Evolutionary conservation across 2,329 filamentous ascomycete species (phyloP).

Genomic region (Trichoderma atrobrunneum): DNA sequence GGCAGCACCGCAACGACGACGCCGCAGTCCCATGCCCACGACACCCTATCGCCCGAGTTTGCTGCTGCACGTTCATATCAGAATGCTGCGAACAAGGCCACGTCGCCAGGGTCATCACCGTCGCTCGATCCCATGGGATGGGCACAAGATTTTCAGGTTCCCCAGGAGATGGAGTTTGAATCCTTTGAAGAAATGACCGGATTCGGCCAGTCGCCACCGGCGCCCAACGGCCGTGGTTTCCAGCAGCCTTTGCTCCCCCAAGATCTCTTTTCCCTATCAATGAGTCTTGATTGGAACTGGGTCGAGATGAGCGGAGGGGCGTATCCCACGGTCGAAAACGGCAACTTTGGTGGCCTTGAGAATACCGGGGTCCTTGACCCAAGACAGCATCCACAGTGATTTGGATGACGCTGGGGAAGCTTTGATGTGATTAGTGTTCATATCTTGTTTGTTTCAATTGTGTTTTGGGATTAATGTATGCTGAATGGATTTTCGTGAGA

Average conservation of each 20-base stretch:
- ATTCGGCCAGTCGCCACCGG: slow-evolving; percentile 41
- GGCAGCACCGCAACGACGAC: background rate
- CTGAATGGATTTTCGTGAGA: background rate
- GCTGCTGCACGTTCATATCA: slow-evolving; percentile 27
- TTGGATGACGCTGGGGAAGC: background rate
- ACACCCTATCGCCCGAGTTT: slow-evolving; percentile 31
- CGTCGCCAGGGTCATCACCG: slow-evolving; percentile 37
- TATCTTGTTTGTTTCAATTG: background rate
- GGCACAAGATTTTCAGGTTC: slow-evolving; percentile 45
- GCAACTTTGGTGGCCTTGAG: slow-evolving; percentile 41
- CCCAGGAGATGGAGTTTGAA: slow-evolving; percentile 44
- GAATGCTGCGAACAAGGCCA: slow-evolving; percentile 25
- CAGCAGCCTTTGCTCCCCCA: slow-evolving; percentile 88
- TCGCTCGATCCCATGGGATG: slow-evolving; percentile 45
- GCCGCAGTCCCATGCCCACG: slow-evolving; percentile 19
- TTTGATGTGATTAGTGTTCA: background rate
- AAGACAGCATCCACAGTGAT: background rate
- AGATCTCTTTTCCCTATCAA: slow-evolving; percentile 92
- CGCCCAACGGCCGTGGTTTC: slow-evolving; percentile 45
- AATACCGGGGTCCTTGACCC: slow-evolving; percentile 1
- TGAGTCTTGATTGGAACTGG: slow-evolving; percentile 90
- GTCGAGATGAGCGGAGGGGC: slow-evolving; percentile 65
- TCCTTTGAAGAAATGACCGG: slow-evolving; percentile 40
- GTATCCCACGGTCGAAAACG: slow-evolving; percentile 63
- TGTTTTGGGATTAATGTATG: background rate